phyloP scores from a whole-genome alignment of 2,329 filamentous ascomycete genomes.

The Fusarium sp. region DNA sequence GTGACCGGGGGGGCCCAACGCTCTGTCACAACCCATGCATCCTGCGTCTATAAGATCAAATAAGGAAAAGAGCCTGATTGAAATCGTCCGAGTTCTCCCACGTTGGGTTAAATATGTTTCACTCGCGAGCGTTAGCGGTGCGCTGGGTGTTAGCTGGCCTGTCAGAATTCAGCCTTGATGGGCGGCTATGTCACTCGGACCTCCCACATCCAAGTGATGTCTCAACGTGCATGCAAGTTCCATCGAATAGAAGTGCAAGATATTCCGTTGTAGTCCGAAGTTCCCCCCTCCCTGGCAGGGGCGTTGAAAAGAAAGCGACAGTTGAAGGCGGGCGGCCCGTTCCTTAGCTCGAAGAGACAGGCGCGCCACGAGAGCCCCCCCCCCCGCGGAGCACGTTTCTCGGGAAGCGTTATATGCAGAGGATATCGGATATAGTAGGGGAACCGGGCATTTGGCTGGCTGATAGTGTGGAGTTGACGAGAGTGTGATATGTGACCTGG shows the following conservation, averaged over 20 bases:
- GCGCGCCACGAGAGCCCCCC: not conserved
- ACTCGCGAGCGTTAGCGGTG: not conserved
- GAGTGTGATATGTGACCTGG: not conserved
- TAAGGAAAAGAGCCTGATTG: not conserved
- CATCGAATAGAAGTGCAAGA: not conserved
- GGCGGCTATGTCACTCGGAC: not conserved
- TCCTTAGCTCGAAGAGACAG: not conserved
- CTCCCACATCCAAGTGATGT: not conserved
- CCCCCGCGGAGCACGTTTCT: not conserved
- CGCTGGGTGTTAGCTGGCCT: not conserved
- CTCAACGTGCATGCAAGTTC: not conserved
- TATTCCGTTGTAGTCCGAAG: not conserved
- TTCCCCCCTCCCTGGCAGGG: not conserved
- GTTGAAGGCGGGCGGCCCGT: conserved; percentile 4
- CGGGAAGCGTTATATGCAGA: not conserved
- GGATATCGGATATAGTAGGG: not conserved
- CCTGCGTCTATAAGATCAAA: not conserved
- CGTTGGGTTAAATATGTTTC: not conserved
- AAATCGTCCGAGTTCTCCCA: not conserved
- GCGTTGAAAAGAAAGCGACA: not conserved
- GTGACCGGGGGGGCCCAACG: not conserved
- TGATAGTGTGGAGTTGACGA: not conserved
- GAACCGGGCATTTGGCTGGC: not conserved
- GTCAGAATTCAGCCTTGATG: not conserved
- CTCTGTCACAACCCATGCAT: not conserved